Base-by-base conservation (phyloP, 2,329 filamentous ascomycete species). In the Ophiostoma populinum region DNA sequence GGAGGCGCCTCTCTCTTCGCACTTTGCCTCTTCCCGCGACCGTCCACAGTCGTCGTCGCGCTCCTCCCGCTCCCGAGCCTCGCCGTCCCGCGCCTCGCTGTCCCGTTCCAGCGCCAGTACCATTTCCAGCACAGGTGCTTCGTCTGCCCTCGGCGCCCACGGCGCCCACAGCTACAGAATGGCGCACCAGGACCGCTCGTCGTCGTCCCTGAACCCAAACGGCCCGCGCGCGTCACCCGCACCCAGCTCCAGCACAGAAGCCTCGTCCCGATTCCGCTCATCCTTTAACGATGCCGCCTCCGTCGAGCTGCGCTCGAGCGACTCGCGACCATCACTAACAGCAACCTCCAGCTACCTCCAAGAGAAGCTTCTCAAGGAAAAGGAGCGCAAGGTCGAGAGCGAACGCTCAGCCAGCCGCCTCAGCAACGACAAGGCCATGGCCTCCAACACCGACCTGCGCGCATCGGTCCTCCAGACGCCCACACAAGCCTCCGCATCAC, bases 341-440 rank as follows among this genome's bases (percentile, higher is more conserved):
- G 54, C 56, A 1, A 51, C 63, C 11, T 72, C 68, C 0, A 59
- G 53, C 12, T 64, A 70, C 34, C 53, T 73, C 3, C 67, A 69
- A 31, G 67, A 71, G 46, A 63, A 58, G 41, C 51, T 73, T n/a
- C 59, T 63, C 31, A 60, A 54, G 18, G 63, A 67, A 32, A 61
- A 54, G 19, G 63, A 67, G 43, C 59, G 67, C 22, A 59, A 52
- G 35, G 55, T 57, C 0, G 67, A 70, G 43, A 57, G 55, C 32
- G 63, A 66, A 26, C 58, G 59, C 30, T 45, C 53, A 13, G 33
- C 56, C 4, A 54, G 55, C 15, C 53, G 52, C 20, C 43, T 51
- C 9, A 54, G 53, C 34, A 50, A 51, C 6, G 57, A 59, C 16
- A 49, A 32, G n/a, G 50, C 59, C 42, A 54, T 50, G 31, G 48